Conservation (phyloP, 495 filamentous ascomycete genomes). For the Aspergillus cavernicola region DNA sequence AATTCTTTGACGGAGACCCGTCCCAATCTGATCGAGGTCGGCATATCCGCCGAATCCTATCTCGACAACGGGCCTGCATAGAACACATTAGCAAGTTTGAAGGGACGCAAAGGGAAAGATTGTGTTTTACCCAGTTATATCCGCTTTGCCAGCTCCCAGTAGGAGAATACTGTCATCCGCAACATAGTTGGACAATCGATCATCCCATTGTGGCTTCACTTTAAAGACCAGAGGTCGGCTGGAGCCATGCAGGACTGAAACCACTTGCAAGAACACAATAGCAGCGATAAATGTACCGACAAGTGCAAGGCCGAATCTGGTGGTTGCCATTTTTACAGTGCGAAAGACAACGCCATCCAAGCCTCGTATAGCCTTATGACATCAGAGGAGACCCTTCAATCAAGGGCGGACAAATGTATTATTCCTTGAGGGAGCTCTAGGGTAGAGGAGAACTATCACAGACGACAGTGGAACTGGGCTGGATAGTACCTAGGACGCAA, state of each 20-base stretch:
- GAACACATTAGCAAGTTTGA: background rate
- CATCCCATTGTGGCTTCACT: slow-evolving; percentile 9
- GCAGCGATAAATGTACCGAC: slow-evolving; percentile 22
- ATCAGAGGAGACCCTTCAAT: background rate
- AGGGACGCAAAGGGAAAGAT: slow-evolving; percentile 1
- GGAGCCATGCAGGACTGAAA: slow-evolving; percentile 21
- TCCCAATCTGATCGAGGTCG: slow-evolving; percentile 76
- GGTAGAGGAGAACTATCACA: slow-evolving; percentile 4
- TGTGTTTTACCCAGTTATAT: slow-evolving; percentile 75
- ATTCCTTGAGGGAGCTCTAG: too few species aligned
- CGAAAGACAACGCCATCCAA: background rate
- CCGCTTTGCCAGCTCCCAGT: slow-evolving; percentile 88
- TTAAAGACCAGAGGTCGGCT: slow-evolving; percentile 11
- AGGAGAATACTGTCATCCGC: slow-evolving; percentile 57
- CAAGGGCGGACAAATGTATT: too few species aligned
- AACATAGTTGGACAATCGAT: slow-evolving; percentile 19
- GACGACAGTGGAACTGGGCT: slow-evolving; percentile 7
- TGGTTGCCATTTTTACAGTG: slow-evolving; percentile 26
- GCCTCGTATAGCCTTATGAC: slow-evolving; percentile 4
- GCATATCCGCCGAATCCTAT: slow-evolving; percentile 94
- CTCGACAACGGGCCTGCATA: slow-evolving; percentile 73
- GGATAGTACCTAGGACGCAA: background rate
- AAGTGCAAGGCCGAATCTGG: slow-evolving; percentile 24
- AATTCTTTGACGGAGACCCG: slow-evolving; percentile 82
- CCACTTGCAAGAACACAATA: slow-evolving; percentile 30